These are phyloP conservation scores for Silene coronaria DNA, from an alignment of 179 eudicot species.

Conservation along the genomic window DNA sequence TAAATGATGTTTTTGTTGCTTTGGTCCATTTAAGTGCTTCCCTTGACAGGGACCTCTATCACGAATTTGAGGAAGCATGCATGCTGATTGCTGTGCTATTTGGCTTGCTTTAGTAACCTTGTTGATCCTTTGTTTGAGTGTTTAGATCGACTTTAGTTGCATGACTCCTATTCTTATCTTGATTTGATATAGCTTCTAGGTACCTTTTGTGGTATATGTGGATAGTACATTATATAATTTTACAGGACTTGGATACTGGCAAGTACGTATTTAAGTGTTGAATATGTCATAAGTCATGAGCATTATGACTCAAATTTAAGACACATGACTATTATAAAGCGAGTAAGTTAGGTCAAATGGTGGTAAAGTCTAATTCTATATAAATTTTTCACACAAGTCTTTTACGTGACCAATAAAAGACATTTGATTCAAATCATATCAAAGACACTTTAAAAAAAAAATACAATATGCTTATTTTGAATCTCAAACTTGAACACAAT, in stretches of 20 bases:
- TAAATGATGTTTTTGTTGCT: conserved; percentile 28
- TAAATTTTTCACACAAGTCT: no score
- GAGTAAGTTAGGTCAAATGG: no score
- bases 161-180: conserved; percentile 11
- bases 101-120: conserved; percentile 21
- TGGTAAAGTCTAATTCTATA: no score
- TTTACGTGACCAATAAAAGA: no score
- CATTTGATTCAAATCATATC: no score
- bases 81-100: conserved; percentile 11
- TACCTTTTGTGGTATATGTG: not conserved
- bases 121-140: conserved; percentile 21
- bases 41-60: conserved; percentile 19
- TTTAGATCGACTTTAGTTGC: conserved; percentile 16
- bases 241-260: not conserved
- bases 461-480: no score
- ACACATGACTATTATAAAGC: no score
- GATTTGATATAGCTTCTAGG: conserved; percentile 18
- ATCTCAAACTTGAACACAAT: no score
- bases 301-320: no score
- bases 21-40: conserved; percentile 23
- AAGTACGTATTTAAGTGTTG: no score
- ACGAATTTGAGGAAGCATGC: conserved; percentile 15
- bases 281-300: no score
- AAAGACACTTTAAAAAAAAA: no score
- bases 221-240: not conserved